Percentiles rank a stretch among this genome's conserved stretches.
phyloP scores from a whole-genome alignment of 1,284 basidiomycete species.

The Calocybe gambosa region DNA sequence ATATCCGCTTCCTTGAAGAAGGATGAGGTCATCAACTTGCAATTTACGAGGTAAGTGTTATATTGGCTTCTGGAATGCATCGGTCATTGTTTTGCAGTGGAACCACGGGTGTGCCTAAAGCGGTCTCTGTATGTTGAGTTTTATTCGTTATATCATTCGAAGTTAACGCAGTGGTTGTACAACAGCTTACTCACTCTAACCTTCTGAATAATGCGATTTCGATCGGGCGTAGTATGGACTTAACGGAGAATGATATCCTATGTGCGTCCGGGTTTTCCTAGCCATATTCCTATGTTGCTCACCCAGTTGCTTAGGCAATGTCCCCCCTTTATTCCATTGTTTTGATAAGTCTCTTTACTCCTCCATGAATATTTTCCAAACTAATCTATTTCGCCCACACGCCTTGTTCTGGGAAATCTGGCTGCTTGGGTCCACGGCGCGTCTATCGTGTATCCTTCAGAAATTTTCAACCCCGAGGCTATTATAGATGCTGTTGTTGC shows the following conservation, averaged over 20 bases:
- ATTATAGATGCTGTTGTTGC: slow-evolving; percentile 62
- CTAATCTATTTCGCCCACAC: slow-evolving; percentile 27
- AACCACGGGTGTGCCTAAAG: slow-evolving; percentile 75
- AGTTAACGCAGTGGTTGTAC: neutral
- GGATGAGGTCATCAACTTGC: slow-evolving; percentile 75
- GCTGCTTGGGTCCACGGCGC: slow-evolving; percentile 74
- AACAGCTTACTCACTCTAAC: slow-evolving; percentile 68
- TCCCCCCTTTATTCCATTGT: slow-evolving; percentile 79
- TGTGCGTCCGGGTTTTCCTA: slow-evolving; percentile 39
- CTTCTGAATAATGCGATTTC: slow-evolving; percentile 74
- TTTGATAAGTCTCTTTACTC: slow-evolving; percentile 59
- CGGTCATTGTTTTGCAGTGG: slow-evolving; percentile 41
- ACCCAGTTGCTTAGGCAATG: slow-evolving; percentile 48
- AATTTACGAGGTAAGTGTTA: slow-evolving; percentile 70
- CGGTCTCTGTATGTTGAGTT: slow-evolving; percentile 56
- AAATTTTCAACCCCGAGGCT: slow-evolving; percentile 54
- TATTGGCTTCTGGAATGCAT: neutral
- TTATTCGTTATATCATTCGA: neutral
- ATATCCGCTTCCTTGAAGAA: slow-evolving; percentile 37
- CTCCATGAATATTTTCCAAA: neutral
- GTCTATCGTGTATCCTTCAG: slow-evolving; percentile 71
- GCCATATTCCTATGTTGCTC: neutral
- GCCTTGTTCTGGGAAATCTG: slow-evolving; percentile 77
- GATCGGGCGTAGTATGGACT: slow-evolving; percentile 65
- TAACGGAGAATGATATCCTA: slow-evolving; percentile 58